Conservation (phyloP, 768 basidiomycete species). For the Russula vinacea region DNA sequence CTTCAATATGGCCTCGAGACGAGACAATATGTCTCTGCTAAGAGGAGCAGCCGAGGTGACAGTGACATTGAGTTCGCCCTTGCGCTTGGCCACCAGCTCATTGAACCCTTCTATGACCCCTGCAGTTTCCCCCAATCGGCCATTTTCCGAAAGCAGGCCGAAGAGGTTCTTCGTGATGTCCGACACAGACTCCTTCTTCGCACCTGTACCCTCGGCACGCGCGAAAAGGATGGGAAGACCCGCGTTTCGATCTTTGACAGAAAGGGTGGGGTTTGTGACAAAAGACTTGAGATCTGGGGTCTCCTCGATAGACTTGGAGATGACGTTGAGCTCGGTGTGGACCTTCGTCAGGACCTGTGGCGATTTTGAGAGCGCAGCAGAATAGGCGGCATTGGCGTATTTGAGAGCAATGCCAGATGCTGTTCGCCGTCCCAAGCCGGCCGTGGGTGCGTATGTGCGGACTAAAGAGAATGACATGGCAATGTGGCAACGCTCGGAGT, state of each 20-base stretch:
- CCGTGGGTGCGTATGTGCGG: slow-evolving; percentile 47
- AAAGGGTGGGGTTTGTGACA: slow-evolving; percentile 89
- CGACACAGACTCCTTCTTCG: slow-evolving; percentile 73
- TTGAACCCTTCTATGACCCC: slow-evolving; percentile 91
- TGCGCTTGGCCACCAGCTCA: slow-evolving; percentile 81
- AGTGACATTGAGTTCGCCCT: slow-evolving; percentile 87
- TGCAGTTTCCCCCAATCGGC: slow-evolving; percentile 77
- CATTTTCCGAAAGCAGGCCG: slow-evolving; percentile 86
- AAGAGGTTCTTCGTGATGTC: slow-evolving; percentile 93
- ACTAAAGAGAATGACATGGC: slow-evolving; percentile 58
- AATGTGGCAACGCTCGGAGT: slow-evolving; percentile 12
- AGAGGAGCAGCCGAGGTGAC: slow-evolving; percentile 87
- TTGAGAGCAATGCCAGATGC: slow-evolving; percentile 76
- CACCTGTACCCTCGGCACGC: slow-evolving; percentile 56
- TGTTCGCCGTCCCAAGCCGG: slow-evolving; percentile 62
- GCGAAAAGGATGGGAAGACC: slow-evolving; percentile 68
- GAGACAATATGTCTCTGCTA: slow-evolving; percentile 66
- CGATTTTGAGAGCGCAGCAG: slow-evolving; percentile 79
- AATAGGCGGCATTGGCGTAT: slow-evolving; percentile 80
- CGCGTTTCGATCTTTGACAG: slow-evolving; percentile 65
- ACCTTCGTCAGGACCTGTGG: slow-evolving; percentile 80
- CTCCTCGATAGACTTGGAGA: slow-evolving; percentile 66
- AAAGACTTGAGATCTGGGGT: slow-evolving; percentile 65
- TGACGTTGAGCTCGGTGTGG: slow-evolving; percentile 72
- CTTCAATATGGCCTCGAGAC: slow-evolving; percentile 84